Conservation (phyloP, 2,329 filamentous ascomycete genomes). For the Penicillium sp. region DNA sequence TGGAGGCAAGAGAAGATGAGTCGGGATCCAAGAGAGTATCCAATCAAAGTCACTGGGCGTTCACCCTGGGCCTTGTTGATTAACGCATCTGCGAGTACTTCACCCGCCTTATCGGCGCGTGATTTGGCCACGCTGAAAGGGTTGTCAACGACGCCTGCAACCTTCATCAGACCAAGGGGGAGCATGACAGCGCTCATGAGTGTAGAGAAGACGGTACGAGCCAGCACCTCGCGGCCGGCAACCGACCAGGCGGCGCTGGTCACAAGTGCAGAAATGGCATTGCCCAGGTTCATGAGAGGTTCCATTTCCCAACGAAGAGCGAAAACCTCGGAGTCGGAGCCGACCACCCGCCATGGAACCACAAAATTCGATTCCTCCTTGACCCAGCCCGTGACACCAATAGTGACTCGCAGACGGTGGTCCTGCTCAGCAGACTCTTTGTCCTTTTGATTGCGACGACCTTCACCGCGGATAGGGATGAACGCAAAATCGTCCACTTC, state of each 20-base stretch:
- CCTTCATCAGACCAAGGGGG: slow-evolving; percentile 67
- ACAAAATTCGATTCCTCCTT: slow-evolving; percentile 71
- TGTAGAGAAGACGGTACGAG: slow-evolving; percentile 68
- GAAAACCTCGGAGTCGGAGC: slow-evolving; percentile 74
- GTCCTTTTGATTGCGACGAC: slow-evolving; percentile 44
- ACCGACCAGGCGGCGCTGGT: slow-evolving; percentile 76
- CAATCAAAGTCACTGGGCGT: slow-evolving; percentile 75
- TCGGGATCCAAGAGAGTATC: slow-evolving; percentile 78
- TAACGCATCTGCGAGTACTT: slow-evolving; percentile 77
- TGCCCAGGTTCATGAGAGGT: slow-evolving; percentile 74
- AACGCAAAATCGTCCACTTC: slow-evolving; percentile 91
- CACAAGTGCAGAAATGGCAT: slow-evolving; percentile 73
- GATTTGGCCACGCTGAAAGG: slow-evolving; percentile 77
- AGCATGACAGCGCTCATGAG: slow-evolving; percentile 67
- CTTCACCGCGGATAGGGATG: slow-evolving; percentile 66
- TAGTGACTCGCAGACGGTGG: slow-evolving; percentile 75
- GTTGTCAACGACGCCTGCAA: slow-evolving; percentile 73
- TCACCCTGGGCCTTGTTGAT: slow-evolving; percentile 82
- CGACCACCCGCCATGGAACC: slow-evolving; percentile 76
- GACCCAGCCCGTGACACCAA: slow-evolving; percentile 82
- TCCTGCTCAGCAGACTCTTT: slow-evolving; percentile 51
- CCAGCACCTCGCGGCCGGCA: slow-evolving; percentile 74
- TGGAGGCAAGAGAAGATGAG: slow-evolving; percentile 82
- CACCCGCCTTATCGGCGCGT: slow-evolving; percentile 76
- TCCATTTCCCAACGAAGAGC: slow-evolving; percentile 82